Conservation (phyloP, 768 basidiomycete genomes). For the Punctularia strigosozonata region DNA sequence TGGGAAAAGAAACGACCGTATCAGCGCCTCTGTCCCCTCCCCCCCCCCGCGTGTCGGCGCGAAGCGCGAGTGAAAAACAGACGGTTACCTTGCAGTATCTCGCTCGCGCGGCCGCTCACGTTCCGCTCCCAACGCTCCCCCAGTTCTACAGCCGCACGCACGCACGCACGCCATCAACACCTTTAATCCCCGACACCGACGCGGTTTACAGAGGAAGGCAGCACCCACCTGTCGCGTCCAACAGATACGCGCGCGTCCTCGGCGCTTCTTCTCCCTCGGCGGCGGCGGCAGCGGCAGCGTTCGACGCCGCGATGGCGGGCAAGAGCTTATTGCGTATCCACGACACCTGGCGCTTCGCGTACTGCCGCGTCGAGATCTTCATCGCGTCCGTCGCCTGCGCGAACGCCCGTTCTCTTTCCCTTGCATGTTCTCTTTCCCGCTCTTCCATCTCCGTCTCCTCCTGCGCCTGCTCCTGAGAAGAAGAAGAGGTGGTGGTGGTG, state of each 20-base stretch:
- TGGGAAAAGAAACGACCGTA: conserved; percentile 14
- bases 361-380: conserved; percentile 82
- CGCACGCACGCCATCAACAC: not conserved
- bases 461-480: too few relatives aligned
- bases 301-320: conserved; percentile 49
- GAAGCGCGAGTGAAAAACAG: not conserved
- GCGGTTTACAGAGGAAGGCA: not conserved
- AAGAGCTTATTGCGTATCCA: conserved; percentile 90
- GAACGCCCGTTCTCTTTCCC: too few relatives aligned
- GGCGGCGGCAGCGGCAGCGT: conserved; percentile 21
- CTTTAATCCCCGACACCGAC: not conserved
- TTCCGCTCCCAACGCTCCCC: conserved; percentile 46
- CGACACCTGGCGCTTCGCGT: conserved; percentile 81
- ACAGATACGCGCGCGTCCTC: conserved; percentile 38
- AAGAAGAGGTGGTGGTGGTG: too few relatives aligned
- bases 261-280: conserved; percentile 14
- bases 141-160: conserved; percentile 22
- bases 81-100: not conserved
- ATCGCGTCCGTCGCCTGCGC: conserved; percentile 56
- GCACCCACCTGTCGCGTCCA: conserved; percentile 55
- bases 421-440: too few relatives aligned
- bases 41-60: conserved; percentile 5
- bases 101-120: conserved; percentile 39
- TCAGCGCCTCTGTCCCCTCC: not conserved
- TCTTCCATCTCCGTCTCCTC: too few relatives aligned